Evolutionary conservation across 106 monocot genomes (phyloP), one percentile per base, ranked within the genome.

Genomic region (Apostasia ramifera): DNA sequence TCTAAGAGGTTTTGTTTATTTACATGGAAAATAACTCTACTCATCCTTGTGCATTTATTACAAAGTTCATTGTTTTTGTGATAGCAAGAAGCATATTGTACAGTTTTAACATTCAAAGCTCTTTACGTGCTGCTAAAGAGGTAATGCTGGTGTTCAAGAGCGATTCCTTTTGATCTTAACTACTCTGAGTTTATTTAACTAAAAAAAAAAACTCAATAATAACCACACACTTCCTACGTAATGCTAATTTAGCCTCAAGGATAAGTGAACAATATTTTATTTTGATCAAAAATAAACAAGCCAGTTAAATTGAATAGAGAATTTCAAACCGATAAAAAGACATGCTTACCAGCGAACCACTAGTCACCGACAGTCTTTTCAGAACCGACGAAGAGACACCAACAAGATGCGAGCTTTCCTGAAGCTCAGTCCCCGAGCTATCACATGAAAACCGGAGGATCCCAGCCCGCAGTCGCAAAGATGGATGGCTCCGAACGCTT

Each of bases 321-420:
- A 60, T 41, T 42, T 10, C 1, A 51, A 63, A 15, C 47, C 8
- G 45, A 12, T 1, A 39, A 58, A 56, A 8, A n/a, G 4, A 56
- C 47, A 48, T 66, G 10, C 38, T 56, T 83, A 99, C 98, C 83
- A 87, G 73, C 3, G 98, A 90, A 40, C 90, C 98, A 50, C 85
- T 64, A 8, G 81, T 79, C n/a, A 90, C 44, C 2, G 71, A 66
- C 53, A 99, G 69, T 26, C 60, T 78, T 71, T 76, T 90, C 37
- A 93, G 82, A 39, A 82, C 81, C 6, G 77, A 79, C 0, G 76
- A 57, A 10, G 93, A 69, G 11, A 83, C 80, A 45, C 83, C 86
- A 15, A 93, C 74, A 4, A 81, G 49, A 52, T 75, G 75, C 10
- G 86, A 74, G 2, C 57, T 54, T 61, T 80, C 79, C 42, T 53